phyloP scores from a whole-genome alignment of 306 rosid genomes.

The Cicer yamashitae region DNA sequence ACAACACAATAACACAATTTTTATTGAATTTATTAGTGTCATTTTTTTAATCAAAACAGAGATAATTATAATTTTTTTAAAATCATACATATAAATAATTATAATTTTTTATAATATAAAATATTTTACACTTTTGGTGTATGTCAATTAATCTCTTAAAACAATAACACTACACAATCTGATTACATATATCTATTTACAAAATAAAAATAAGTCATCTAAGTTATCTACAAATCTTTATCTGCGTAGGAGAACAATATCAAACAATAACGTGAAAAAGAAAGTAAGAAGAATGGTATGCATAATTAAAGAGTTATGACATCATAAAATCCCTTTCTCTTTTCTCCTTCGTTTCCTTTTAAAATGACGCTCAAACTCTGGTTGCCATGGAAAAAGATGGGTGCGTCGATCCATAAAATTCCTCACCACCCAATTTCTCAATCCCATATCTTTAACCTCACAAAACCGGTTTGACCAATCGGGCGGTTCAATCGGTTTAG shows the following conservation, averaged over 20 bases:
- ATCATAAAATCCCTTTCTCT: neutral
- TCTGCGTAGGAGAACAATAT: no score
- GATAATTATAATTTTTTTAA: no score
- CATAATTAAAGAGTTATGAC: neutral
- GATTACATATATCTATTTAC: no score
- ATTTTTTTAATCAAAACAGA: no score
- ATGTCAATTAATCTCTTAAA: no score
- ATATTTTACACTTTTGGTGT: no score
- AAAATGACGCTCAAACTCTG: conserved; percentile 34
- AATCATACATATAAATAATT: no score
- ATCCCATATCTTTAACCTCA: conserved; percentile 61
- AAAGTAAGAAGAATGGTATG: neutral
- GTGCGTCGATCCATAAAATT: conserved; percentile 46
- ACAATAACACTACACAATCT: no score
- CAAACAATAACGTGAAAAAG: neutral
- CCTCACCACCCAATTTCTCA: conserved; percentile 54
- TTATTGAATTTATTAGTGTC: neutral
- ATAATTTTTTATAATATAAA: no score
- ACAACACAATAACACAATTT: neutral
- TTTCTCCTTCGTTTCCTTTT: conserved; percentile 20
- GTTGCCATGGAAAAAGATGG: conserved; percentile 64
- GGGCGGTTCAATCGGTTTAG: conserved; percentile 62
- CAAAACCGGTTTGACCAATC: conserved; percentile 78
- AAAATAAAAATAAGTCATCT: no score
- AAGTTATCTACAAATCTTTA: no score